Evolutionary conservation across 2,329 filamentous ascomycete species (phyloP).

Genomic region (Coniochaeta sp.): DNA sequence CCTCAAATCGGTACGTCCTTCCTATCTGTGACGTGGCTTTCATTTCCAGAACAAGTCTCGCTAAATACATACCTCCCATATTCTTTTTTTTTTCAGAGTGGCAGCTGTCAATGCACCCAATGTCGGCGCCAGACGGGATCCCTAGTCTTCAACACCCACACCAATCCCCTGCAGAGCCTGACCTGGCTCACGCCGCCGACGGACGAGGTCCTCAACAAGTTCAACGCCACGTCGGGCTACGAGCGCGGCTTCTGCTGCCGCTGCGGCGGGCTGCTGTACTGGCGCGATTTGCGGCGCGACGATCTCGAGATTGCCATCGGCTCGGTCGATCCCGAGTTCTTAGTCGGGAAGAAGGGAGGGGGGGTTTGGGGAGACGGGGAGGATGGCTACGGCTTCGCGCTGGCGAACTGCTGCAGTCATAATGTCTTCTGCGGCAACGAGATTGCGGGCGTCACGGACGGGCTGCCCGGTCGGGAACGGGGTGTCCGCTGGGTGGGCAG

Average conservation of each 20-base stretch:
- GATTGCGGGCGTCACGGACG: not conserved
- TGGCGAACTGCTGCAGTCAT: not conserved
- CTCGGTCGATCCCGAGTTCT: not conserved
- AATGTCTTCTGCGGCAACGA: not conserved
- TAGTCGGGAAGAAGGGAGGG: not conserved
- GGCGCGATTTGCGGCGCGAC: not conserved
- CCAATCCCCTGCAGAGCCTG: not conserved
- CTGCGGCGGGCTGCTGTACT: not conserved
- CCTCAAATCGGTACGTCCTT: not conserved
- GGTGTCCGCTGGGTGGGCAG: not conserved
- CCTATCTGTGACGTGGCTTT: not conserved
- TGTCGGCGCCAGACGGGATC: not conserved
- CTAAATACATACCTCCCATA: not conserved
- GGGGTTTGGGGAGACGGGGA: too few relatives aligned
- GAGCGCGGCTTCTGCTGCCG: not conserved
- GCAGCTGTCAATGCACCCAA: not conserved
- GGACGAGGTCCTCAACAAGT: not conserved
- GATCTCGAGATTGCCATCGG: not conserved
- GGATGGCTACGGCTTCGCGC: not conserved
- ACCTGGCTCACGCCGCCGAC: not conserved
- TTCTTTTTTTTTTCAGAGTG: not conserved
- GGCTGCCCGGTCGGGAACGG: not conserved
- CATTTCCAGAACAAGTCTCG: not conserved
- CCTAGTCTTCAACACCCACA: conserved; percentile 7
- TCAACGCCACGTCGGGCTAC: not conserved